Evolutionary conservation across 2,329 filamentous ascomycete genomes (phyloP).

Genomic region (Stagonosporopsis tanaceti): DNA sequence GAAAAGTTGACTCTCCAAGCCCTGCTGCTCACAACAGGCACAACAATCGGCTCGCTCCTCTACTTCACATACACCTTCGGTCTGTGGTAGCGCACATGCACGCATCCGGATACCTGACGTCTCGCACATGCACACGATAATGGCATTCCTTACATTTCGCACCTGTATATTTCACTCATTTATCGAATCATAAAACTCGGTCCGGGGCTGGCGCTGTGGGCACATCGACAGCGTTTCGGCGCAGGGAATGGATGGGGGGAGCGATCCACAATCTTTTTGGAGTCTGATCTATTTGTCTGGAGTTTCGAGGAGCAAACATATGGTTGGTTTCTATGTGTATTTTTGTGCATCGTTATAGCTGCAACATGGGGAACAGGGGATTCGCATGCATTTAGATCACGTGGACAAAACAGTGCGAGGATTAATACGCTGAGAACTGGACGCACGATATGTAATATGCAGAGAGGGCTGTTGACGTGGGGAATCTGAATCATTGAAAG

Average conservation of each 20-base stretch:
- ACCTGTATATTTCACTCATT: slow-evolving; percentile 33
- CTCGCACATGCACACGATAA: slow-evolving; percentile 28
- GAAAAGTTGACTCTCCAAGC: slow-evolving; percentile 65
- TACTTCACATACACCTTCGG: slow-evolving; percentile 58
- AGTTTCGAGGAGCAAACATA: slow-evolving; percentile 22
- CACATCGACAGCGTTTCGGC: slow-evolving; percentile 20
- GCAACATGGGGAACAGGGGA: not conserved
- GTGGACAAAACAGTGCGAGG: slow-evolving; percentile 5
- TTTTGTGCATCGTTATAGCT: not conserved
- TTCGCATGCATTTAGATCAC: slow-evolving; percentile 7
- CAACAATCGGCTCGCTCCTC: slow-evolving; percentile 67
- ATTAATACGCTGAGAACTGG: not conserved
- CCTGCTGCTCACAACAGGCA: slow-evolving; percentile 62
- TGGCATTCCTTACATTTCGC: slow-evolving; percentile 33
- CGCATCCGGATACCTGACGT: slow-evolving; percentile 13
- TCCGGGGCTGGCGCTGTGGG: slow-evolving; percentile 22
- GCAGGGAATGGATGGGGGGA: slow-evolving; percentile 5
- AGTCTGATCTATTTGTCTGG: slow-evolving; percentile 20
- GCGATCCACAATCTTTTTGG: slow-evolving; percentile 25
- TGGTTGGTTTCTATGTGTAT: not conserved
- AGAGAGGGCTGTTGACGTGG: not conserved
- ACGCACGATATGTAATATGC: slow-evolving; percentile 17
- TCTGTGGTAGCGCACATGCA: slow-evolving; percentile 41
- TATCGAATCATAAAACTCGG: slow-evolving; percentile 24
- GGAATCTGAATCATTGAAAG: slow-evolving; percentile 4